Evolutionary conservation across 2,329 filamentous ascomycete genomes (phyloP).

Genomic region (Aspergillus sp.): DNA sequence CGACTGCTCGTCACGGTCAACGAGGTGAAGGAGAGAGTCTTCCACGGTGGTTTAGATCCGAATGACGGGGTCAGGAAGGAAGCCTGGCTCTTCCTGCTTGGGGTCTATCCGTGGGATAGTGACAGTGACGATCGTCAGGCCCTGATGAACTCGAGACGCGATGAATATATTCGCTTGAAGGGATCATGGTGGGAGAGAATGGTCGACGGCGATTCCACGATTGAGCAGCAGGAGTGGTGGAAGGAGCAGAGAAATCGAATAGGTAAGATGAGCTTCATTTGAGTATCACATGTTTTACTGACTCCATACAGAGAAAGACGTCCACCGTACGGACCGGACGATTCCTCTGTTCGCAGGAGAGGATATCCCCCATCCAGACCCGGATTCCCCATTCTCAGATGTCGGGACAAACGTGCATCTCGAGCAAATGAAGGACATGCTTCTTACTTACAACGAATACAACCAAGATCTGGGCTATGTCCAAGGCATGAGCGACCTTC

Average conservation of each 20-base stretch:
- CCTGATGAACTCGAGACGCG: slow-evolving; percentile 78
- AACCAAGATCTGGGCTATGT: slow-evolving; percentile 95
- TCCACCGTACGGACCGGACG: slow-evolving; percentile 92
- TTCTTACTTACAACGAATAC: slow-evolving; percentile 97
- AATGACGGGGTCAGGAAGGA: slow-evolving; percentile 94
- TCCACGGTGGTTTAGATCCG: slow-evolving; percentile 85
- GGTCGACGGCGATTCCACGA: slow-evolving; percentile 74
- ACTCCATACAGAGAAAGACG: slow-evolving; percentile 79
- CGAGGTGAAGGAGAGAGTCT: slow-evolving; percentile 95
- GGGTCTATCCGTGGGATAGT: slow-evolving; percentile 91
- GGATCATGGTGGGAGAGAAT: slow-evolving; percentile 95
- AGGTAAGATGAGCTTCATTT: slow-evolving; percentile 58
- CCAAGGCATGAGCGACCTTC: slow-evolving; percentile 96
- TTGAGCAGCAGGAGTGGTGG: slow-evolving; percentile 92
- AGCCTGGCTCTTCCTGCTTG: slow-evolving; percentile 91
- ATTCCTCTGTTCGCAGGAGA: slow-evolving; percentile 96
- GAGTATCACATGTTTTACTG: background rate
- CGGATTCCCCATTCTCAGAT: slow-evolving; percentile 89
- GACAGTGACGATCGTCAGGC: slow-evolving; percentile 80
- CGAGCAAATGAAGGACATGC: slow-evolving; percentile 99
- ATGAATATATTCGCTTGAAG: slow-evolving; percentile 93
- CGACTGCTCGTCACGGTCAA: slow-evolving; percentile 76
- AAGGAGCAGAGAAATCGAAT: slow-evolving; percentile 90
- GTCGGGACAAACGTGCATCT: slow-evolving; percentile 94
- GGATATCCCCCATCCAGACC: slow-evolving; percentile 94